Conservation (phyloP, 805 yeast genomes). For the Wickerhamomyces alni region DNA sequence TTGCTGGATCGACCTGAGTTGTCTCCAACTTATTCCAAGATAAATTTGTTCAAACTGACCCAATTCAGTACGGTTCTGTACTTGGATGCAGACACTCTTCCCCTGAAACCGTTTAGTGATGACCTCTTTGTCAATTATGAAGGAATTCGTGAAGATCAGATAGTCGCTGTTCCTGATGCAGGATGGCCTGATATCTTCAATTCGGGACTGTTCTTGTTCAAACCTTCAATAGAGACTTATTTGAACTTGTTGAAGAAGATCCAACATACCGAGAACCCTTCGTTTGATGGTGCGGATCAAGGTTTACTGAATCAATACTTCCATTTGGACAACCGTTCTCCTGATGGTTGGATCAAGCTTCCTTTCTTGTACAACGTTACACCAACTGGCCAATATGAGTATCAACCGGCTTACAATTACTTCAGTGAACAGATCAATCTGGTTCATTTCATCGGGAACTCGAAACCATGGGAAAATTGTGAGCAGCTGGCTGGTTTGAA, state of each 20-base stretch:
- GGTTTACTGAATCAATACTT: conserved; percentile 75
- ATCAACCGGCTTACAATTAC: conserved; percentile 59
- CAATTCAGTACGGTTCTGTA: conserved; percentile 45
- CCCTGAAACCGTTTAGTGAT: conserved; percentile 26
- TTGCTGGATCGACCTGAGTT: conserved; percentile 46
- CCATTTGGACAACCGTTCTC: conserved; percentile 11
- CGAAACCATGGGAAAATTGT: conserved; percentile 47
- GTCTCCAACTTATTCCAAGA: conserved; percentile 43
- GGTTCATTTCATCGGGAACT: conserved; percentile 62
- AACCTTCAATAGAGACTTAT: conserved; percentile 43
- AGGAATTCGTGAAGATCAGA: conserved; percentile 18
- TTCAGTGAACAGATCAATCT: conserved; percentile 40
- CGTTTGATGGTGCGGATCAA: conserved; percentile 88
- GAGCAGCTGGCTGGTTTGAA: conserved; percentile 12
- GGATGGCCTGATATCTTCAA: conserved; percentile 92
- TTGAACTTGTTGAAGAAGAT: conserved; percentile 30
- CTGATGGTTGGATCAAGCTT: conserved; percentile 53
- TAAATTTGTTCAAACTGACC: conserved; percentile 41
- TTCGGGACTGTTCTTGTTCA: conserved; percentile 60
- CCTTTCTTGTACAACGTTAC: conserved; percentile 88
- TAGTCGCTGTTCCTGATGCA: conserved; percentile 56
- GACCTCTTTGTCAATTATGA: conserved; percentile 14
- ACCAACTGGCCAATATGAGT: conserved; percentile 59
- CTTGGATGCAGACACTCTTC: conserved; percentile 61
- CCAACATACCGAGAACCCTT: conserved; percentile 22